phyloP scores from a whole-genome alignment of 176 grass and related monocot species.

The Triticum monococcum region DNA sequence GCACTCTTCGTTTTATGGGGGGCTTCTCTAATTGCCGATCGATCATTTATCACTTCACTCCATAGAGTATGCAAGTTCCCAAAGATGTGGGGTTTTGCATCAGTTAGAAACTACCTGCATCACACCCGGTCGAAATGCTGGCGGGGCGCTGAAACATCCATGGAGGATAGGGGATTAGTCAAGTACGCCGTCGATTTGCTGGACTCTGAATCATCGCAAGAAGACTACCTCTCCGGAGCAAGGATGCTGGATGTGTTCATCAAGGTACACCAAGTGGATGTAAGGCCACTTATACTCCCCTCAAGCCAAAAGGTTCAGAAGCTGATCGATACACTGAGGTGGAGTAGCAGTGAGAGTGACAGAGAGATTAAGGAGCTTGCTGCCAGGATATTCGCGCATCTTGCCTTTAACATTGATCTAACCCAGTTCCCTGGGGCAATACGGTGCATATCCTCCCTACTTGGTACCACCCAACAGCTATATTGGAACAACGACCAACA shows the following conservation, averaged over 20 bases:
- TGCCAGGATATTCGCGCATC: neutral
- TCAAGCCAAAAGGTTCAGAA: neutral
- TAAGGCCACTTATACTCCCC: neutral
- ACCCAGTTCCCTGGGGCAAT: neutral
- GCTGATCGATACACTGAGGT: neutral
- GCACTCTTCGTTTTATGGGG: too few species aligned
- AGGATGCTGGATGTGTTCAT: neutral
- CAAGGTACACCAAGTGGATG: neutral
- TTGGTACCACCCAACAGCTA: neutral
- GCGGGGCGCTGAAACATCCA: neutral
- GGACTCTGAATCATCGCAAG: neutral
- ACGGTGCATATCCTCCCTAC: neutral
- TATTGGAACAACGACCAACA: neutral
- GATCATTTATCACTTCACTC: too few species aligned
- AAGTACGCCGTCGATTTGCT: neutral
- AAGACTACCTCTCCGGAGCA: neutral
- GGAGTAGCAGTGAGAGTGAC: neutral
- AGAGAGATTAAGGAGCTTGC: neutral
- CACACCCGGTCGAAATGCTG: neutral
- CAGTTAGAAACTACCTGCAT: fast-evolving
- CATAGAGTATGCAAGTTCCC: too few species aligned
- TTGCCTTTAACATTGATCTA: neutral
- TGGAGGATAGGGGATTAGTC: neutral
- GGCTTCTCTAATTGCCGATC: too few species aligned
- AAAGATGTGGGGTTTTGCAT: too few species aligned